Evolutionary conservation across 352 stramenopile species (phyloP).

Genomic region (Phytophthora pluvialis): DNA sequence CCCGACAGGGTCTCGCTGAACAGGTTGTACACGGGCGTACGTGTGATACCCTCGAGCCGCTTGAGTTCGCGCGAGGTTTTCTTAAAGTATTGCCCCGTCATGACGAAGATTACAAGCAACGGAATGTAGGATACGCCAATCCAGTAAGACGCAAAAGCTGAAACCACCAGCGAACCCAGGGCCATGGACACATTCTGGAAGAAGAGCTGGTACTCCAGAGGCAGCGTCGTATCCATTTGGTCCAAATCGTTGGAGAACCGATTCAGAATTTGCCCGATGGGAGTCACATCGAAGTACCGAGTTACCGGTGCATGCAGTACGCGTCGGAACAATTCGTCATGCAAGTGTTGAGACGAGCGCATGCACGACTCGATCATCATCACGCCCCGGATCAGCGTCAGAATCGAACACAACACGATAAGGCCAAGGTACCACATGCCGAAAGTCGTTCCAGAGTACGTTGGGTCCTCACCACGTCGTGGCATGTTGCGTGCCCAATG

Average conservation of each 20-base stretch:
- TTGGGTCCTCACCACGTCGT: conserved; percentile 9
- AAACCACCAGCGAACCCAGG: conserved; percentile 45
- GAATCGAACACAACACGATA: conserved; percentile 31
- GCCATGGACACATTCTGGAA: conserved; percentile 42
- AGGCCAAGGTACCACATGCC: conserved; percentile 52
- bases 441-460: conserved; percentile 47
- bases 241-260: conserved; percentile 65
- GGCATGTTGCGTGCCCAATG: conserved; percentile 39
- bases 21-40: conserved; percentile 92
- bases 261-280: conserved; percentile 64
- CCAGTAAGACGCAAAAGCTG: conserved; percentile 42
- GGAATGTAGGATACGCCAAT: conserved; percentile 68
- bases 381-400: conserved; percentile 35
- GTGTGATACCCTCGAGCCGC: conserved; percentile 90
- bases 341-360: conserved; percentile 44
- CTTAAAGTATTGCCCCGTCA: conserved; percentile 87
- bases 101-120: conserved; percentile 56
- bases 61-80: conserved; percentile 87
- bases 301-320: conserved; percentile 56
- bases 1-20: conserved; percentile 93
- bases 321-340: conserved; percentile 54
- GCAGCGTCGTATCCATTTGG: conserved; percentile 52
- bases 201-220: conserved; percentile 48
- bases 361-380: conserved; percentile 51
- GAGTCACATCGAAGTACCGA: conserved; percentile 67